Conservation (phyloP, 2,329 filamentous ascomycete genomes). For the Xylariomycetidae sp. region DNA sequence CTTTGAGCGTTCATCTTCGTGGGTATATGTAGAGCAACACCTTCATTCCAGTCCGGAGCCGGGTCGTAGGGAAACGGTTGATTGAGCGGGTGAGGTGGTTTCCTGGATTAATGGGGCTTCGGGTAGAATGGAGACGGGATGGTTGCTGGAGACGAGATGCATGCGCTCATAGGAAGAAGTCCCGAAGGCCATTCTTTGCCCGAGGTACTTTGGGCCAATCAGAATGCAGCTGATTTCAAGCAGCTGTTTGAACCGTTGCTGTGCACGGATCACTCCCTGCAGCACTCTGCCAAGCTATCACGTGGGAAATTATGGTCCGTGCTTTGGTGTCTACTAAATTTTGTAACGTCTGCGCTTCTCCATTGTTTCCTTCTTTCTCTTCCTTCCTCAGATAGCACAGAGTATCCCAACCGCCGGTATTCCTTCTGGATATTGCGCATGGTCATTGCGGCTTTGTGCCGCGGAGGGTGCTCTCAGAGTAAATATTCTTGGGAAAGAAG, state of each 20-base stretch:
- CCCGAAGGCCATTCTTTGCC: constrained; percentile 7
- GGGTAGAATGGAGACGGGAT: not conserved
- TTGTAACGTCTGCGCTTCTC: not conserved
- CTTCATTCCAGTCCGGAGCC: no score
- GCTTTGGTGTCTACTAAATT: no score
- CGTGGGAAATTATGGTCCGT: constrained; percentile 15
- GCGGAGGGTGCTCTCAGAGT: constrained; percentile 25
- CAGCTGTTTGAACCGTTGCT: no score
- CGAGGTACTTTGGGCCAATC: constrained; percentile 18
- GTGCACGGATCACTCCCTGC: not conserved
- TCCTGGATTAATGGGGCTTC: no score
- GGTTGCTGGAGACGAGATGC: constrained; percentile 1
- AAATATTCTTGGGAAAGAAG: constrained; percentile 30
- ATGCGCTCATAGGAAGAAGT: constrained; percentile 21
- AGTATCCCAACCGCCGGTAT: constrained; percentile 33
- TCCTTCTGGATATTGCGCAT: constrained; percentile 16
- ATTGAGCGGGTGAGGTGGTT: no score
- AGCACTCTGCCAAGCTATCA: constrained; percentile 6
- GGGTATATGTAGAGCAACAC: not conserved
- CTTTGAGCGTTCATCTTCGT: constrained; percentile 51
- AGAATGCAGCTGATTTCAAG: constrained; percentile 12
- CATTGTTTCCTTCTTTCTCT: constrained; percentile 20
- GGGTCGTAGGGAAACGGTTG: no score
- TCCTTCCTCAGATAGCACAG: constrained; percentile 48
- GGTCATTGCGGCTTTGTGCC: constrained; percentile 20